A percentile compares a stretch with the other conserved stretches of the same genome.
Evolutionary conservation across 1,139 yeast species (phyloP).

Genomic region (Wickerhamomyces sp.): DNA sequence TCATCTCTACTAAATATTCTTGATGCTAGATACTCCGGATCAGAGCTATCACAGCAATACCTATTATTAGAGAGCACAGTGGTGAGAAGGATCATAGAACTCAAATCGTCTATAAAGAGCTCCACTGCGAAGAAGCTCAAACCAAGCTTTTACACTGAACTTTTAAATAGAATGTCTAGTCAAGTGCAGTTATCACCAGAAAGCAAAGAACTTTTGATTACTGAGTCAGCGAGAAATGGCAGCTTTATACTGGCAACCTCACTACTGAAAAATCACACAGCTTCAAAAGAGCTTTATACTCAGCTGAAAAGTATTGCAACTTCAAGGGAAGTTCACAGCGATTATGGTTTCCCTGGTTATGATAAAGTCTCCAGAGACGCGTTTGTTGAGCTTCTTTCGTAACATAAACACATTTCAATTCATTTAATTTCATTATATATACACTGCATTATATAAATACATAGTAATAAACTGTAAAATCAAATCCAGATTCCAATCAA

Average conservation of each 20-base stretch:
- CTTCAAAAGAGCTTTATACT: not conserved
- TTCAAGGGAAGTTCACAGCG: not conserved
- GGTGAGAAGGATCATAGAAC: not conserved
- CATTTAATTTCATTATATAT: too few relatives aligned
- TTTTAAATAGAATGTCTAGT: not conserved
- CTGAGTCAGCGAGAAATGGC: not conserved
- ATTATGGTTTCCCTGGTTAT: not conserved
- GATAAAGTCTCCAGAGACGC: not conserved
- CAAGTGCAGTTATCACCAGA: not conserved
- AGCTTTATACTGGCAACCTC: constrained; percentile 2
- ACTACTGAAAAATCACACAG: not conserved
- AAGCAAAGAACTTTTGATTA: not conserved
- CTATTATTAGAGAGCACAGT: not conserved
- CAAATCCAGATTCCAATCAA: too few relatives aligned
- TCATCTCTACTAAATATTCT: not conserved
- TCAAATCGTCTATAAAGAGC: not conserved
- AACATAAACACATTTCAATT: not conserved
- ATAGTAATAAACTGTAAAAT: too few relatives aligned
- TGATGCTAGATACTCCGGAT: not conserved
- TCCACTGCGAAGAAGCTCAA: too few relatives aligned
- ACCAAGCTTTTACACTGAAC: not conserved
- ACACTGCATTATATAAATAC: too few relatives aligned
- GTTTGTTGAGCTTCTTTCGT: not conserved
- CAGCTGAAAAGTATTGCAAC: not conserved
- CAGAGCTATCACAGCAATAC: not conserved